Base-by-base conservation (phyloP, 2,329 filamentous ascomycete species). In the Penicillium carneum region DNA sequence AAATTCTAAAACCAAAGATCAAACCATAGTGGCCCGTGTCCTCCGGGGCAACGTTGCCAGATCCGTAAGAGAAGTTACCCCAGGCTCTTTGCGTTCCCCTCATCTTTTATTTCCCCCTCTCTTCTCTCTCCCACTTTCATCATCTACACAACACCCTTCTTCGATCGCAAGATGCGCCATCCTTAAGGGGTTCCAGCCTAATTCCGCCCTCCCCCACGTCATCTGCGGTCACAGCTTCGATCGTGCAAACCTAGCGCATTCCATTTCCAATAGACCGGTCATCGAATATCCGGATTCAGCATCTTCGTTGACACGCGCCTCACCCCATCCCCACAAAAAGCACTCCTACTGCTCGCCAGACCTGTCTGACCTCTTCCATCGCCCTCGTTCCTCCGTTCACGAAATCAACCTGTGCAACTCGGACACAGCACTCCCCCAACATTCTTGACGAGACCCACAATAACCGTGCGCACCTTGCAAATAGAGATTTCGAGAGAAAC, bases 191-290 rank as follows among this genome's bases (percentile, higher is more conserved):
- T 68, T 63, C 57, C 57, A 64, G 68, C 65, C 49, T 43, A 59
- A 9, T 41, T 31, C 31, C 18, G 2, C 8, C 39, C 70, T 69
- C 68, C 69, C 71, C 67, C 61, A 72, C 72, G 69, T 75, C 71
- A 74, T 73, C 64, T 62, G 59, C 71, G 69, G 64, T 75, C 72
- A 69, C 68, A 67, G 34, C 59, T 53, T 53, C 50, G 26, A 42
- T 42, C 23, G 20, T 23, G 20, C 20, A 52, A 45, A 45, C 42
- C 39, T 52, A 63, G 48, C 65, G 59, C 69, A 65, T 69, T 69
- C 47, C 18, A n/a, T 56, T 12, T 29, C 14, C 14, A 36, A 38
- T 38, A 49, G 47, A 49, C 31, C 46, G 46, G 33, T 11, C 9
- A 47, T 47, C 45, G 10, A 36, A 16, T 7, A 34, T 34, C 23